Evolutionary conservation across 805 yeast genomes (phyloP).

Genomic region (Helenozyma rhizophorensis): DNA sequence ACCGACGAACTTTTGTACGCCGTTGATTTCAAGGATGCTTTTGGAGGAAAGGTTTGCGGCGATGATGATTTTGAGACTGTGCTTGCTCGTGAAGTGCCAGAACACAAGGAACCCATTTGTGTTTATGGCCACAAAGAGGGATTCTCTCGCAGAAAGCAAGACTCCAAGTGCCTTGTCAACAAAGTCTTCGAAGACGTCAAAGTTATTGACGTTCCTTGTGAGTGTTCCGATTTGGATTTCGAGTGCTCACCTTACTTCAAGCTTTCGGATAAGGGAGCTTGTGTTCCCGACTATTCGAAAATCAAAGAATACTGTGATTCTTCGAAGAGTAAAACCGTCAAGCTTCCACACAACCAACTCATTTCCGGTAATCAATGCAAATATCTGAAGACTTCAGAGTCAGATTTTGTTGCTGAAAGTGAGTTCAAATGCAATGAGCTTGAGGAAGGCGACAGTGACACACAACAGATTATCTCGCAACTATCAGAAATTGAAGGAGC

Average conservation of each 20-base stretch:
- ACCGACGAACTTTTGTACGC: conserved; percentile 25
- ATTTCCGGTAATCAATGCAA: conserved; percentile 46
- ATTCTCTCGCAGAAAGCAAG: conserved; percentile 59
- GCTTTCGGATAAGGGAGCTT: conserved; percentile 33
- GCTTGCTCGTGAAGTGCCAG: conserved; percentile 43
- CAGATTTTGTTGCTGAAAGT: conserved; percentile 10
- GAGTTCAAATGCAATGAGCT: conserved; percentile 13
- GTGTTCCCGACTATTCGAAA: conserved; percentile 37
- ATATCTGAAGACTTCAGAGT: conserved; percentile 17
- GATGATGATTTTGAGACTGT: conserved; percentile 62
- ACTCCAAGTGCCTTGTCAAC: conserved; percentile 59
- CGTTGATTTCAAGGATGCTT: conserved; percentile 57
- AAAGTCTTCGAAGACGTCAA: conserved; percentile 44
- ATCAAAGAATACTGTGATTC: conserved; percentile 23
- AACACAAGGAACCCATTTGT: conserved; percentile 43
- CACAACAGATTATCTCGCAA: conserved; percentile 29
- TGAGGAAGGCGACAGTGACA: conserved; percentile 6
- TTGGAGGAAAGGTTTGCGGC: conserved; percentile 41
- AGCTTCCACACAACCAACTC: conserved; percentile 35
- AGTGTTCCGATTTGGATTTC: conserved; percentile 60
- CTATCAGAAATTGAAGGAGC: conserved; percentile 47
- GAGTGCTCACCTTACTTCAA: conserved; percentile 60
- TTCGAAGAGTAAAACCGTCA: conserved; percentile 18
- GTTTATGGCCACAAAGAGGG: conserved; percentile 65
- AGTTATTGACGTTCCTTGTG: conserved; percentile 52